Conservation (phyloP, 208 protist species). For the Leishmania martiniquensis region DNA sequence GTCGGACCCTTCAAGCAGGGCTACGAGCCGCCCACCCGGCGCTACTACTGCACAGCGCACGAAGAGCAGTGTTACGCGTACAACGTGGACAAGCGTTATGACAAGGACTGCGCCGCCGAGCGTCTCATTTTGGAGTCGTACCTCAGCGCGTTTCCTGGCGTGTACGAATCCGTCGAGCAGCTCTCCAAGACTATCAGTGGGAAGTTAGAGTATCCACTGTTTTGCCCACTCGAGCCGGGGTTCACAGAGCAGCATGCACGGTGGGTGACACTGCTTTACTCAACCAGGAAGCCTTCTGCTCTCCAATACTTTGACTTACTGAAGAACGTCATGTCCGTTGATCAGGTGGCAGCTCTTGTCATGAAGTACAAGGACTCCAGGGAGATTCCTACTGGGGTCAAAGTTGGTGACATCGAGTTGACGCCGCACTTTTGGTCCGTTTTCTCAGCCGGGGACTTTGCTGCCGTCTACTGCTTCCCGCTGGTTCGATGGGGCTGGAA, state of each 20-base stretch:
- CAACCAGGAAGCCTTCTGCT: conserved; percentile 33
- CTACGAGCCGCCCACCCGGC: conserved; percentile 21
- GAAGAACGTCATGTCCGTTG: conserved; percentile 49
- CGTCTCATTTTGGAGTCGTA: conserved; percentile 73
- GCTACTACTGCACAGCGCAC: conserved; percentile 88
- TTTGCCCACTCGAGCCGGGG: conserved; percentile 60
- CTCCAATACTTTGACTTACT: conserved; percentile 44
- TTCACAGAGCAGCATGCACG: conserved; percentile 76
- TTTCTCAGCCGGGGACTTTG: conserved; percentile 59
- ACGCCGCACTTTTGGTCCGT: conserved; percentile 63
- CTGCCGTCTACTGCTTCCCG: conserved; percentile 67
- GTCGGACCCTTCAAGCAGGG: conserved; percentile 49
- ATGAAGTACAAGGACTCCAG: conserved; percentile 34
- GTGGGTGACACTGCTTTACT: conserved; percentile 74
- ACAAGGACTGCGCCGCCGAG: conserved; percentile 89
- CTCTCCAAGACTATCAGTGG: conserved; percentile 68
- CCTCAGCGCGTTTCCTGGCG: conserved; percentile 37
- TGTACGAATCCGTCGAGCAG: conserved; percentile 20
- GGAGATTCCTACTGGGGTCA: conserved; percentile 42
- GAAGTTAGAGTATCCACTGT: conserved; percentile 59
- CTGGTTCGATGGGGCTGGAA: conserved; percentile 42
- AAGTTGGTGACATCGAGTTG: conserved; percentile 44
- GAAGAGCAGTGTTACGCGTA: conserved; percentile 96
- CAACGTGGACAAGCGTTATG: conserved; percentile 86
- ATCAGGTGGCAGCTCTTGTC: conserved; percentile 47